A percentile compares a stretch with the other conserved stretches of the same genome.
Conservation (phyloP, 2,329 filamentous ascomycete species). For the Apiospora arundinis region DNA sequence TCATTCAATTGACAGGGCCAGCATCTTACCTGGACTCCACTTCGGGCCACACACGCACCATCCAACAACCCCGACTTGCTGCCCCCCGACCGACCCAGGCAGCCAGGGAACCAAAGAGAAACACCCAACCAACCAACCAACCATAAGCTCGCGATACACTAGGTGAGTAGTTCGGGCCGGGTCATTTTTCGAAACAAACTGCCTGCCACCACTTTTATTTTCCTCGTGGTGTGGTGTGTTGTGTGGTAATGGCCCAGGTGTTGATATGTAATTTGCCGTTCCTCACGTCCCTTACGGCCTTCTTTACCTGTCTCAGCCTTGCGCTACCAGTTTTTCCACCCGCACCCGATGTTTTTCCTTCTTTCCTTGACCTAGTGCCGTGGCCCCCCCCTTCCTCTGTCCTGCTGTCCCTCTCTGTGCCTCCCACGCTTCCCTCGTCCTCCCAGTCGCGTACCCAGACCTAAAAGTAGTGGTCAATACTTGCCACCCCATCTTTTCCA, state of each 20-base stretch:
- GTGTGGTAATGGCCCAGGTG: background rate
- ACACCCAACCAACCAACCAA: constrained; percentile 7
- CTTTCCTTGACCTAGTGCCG: constrained; percentile 14
- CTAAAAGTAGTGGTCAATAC: constrained; percentile 18
- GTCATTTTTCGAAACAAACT: constrained; percentile 8
- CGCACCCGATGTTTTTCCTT: constrained; percentile 18
- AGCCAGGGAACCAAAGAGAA: background rate
- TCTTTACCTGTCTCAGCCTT: constrained; percentile 15
- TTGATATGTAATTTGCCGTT: constrained; percentile 3
- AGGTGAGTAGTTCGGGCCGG: constrained; percentile 16
- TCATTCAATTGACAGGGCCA: constrained; percentile 3
- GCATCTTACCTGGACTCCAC: background rate
- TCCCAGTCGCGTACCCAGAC: constrained; percentile 15
- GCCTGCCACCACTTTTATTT: constrained; percentile 16
- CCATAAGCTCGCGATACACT: constrained; percentile 12
- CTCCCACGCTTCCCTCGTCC: background rate
- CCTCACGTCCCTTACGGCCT: background rate
- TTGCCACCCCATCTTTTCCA: constrained; percentile 19
- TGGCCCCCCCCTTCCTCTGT: background rate
- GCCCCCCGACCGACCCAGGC: background rate
- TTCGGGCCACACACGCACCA: constrained; percentile 8
- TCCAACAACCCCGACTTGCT: background rate
- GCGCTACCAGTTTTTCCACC: constrained; percentile 15
- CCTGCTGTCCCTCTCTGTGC: background rate
- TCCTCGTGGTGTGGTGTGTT: background rate